Evolutionary conservation across 2,329 filamentous ascomycete genomes (phyloP).

Genomic region (Ophiocordyceps camponoti-saundersi): DNA sequence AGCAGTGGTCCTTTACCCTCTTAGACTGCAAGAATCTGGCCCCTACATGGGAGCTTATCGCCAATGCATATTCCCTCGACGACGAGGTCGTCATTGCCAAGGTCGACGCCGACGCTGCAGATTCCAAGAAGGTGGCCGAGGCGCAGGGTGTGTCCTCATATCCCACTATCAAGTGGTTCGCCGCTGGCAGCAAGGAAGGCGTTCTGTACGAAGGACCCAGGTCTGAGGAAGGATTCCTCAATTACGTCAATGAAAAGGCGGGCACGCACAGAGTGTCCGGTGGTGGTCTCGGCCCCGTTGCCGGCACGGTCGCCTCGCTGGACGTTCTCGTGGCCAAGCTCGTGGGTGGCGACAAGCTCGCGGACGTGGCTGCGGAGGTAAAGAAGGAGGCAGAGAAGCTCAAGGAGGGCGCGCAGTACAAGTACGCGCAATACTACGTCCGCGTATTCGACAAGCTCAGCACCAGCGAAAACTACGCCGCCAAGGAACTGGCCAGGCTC

Average conservation of each 20-base stretch:
- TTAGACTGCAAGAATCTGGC: conserved; percentile 93
- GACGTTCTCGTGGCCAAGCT: conserved; percentile 64
- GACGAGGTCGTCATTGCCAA: conserved; percentile 75
- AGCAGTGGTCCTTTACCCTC: background rate
- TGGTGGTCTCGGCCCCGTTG: conserved; percentile 59
- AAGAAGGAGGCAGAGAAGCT: conserved; percentile 52
- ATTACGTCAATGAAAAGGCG: conserved; percentile 75
- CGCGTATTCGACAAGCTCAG: conserved; percentile 76
- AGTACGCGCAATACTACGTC: conserved; percentile 88
- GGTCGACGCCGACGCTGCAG: conserved; percentile 81
- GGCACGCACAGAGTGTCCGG: conserved; percentile 73
- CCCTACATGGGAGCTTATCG: conserved; percentile 77
- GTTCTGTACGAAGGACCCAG: conserved; percentile 62
- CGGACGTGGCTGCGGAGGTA: conserved; percentile 51
- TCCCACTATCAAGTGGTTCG: conserved; percentile 97
- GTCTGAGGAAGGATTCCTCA: conserved; percentile 56
- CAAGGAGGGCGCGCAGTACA: conserved; percentile 44
- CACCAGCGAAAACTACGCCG: conserved; percentile 59
- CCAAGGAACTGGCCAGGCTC: conserved; percentile 73
- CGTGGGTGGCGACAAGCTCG: conserved; percentile 41
- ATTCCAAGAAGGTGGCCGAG: conserved; percentile 61
- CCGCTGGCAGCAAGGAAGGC: conserved; percentile 59
- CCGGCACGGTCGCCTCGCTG: conserved; percentile 67
- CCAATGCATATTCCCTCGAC: conserved; percentile 65
- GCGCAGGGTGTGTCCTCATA: conserved; percentile 70